Base-by-base conservation (phyloP, 352 stramenopile species). In the Pythium diclinum region DNA sequence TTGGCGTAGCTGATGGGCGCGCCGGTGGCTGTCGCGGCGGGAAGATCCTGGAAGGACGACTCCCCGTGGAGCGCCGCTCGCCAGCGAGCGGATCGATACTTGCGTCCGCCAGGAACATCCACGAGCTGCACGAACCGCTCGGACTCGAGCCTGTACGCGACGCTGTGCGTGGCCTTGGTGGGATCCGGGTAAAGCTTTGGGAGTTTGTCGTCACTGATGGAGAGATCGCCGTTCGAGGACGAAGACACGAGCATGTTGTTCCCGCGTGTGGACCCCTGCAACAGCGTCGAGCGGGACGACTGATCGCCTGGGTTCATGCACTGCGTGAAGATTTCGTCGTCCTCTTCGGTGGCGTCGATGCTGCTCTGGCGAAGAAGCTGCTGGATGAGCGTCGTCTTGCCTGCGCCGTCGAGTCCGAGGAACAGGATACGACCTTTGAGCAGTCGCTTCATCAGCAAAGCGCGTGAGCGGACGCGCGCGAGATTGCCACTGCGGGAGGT, bases 351-450 rank as follows among this genome's bases (percentile, higher is more conserved):
- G 17, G 72, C 65, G 9, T 81, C 76, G 0, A 71, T 65, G n/a
- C 65, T 61, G 7, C 59, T 66, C 10, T 74, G 42, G 6, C 69
- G 61, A 25, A 72, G 63, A 1, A 89, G 65, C 19, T 87, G 71
- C 16, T 81, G 68, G 9, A 83, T 59, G 7, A 89, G 65, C 9
- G 80, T 87, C 34, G 78, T 82, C 51, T 89, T 89, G n/a, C 80
- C 80, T 2, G 78, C 77, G 25, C 75, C 71, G 44, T 89, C 76
- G 3, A 89, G 62, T 13, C 80, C 80, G n/a, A 89, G 62, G 17
- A 87, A 46, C 3, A 89, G 25, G 11, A 89, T 5, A 8, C 68
- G 74, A 10, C 78, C 80, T 1, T 75, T 79, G 16, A 69, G 63
- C 49, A 75, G 67, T 36, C 82, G 79, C 60, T 77, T 83, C 8